Conservation (phyloP, 2,329 filamentous ascomycete species). For the Aspergillus carbonarius region DNA sequence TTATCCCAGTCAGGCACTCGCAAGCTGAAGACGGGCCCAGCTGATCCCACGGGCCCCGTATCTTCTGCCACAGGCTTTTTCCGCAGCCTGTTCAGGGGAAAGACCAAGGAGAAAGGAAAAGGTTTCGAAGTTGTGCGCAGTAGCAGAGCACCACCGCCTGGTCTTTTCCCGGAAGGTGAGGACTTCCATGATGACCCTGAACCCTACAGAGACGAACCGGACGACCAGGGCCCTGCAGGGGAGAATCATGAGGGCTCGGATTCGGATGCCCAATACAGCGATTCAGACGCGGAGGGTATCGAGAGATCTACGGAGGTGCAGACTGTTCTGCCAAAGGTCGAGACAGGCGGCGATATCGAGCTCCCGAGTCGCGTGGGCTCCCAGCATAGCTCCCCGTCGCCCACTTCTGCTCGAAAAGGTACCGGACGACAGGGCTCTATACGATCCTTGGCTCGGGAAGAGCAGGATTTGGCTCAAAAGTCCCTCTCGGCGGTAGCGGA, state of each 20-base stretch:
- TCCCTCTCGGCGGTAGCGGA: slow-evolving; percentile 23
- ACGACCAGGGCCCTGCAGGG: slow-evolving; percentile 24
- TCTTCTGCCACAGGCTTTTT: slow-evolving; percentile 90
- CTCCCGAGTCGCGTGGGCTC: slow-evolving; percentile 64
- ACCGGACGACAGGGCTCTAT: slow-evolving; percentile 55
- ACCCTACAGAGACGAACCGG: slow-evolving; percentile 59
- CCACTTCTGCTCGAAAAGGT: slow-evolving; percentile 66
- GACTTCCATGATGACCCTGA: slow-evolving; percentile 56
- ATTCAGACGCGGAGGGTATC: slow-evolving; percentile 25
- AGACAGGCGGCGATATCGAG: slow-evolving; percentile 60
- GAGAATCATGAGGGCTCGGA: slow-evolving; percentile 29
- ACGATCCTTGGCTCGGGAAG: slow-evolving; percentile 16
- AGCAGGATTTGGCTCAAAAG: slow-evolving; percentile 11
- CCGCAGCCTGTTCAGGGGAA: slow-evolving; percentile 72
- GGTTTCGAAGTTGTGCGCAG: slow-evolving; percentile 96
- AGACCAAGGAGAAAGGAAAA: slow-evolving; percentile 91
- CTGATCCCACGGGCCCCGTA: slow-evolving; percentile 88
- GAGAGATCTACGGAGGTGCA: slow-evolving; percentile 29
- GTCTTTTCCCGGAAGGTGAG: slow-evolving; percentile 56
- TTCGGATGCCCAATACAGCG: slow-evolving; percentile 24
- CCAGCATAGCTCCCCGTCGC: slow-evolving; percentile 51
- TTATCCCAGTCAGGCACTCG: slow-evolving; percentile 78
- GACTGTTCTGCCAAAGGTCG: slow-evolving; percentile 60
- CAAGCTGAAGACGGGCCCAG: slow-evolving; percentile 87
- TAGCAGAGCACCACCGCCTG: slow-evolving; percentile 76